Conservation (phyloP, 108 stramenopile genomes). For the Nannochloropsis salina region DNA sequence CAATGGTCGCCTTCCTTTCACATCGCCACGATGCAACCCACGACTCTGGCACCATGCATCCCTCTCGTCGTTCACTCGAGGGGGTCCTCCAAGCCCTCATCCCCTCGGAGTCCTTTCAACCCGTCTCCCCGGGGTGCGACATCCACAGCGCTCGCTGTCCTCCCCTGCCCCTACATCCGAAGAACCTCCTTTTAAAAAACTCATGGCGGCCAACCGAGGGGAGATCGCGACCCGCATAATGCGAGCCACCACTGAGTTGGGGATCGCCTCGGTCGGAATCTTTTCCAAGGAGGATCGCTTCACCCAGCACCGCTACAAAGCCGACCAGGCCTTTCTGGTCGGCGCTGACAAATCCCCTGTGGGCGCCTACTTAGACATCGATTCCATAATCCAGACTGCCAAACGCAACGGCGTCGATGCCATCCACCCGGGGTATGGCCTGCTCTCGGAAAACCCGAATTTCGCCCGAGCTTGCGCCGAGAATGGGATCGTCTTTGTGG, state of each 20-base stretch:
- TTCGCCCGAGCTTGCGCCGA: slow-evolving; percentile 67
- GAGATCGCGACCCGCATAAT: slow-evolving; percentile 90
- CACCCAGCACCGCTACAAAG: slow-evolving; percentile 92
- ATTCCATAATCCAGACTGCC: slow-evolving; percentile 67
- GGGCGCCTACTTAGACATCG: slow-evolving; percentile 75
- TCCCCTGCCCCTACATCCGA: not conserved
- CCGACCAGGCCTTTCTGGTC: slow-evolving; percentile 75
- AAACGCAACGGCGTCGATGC: slow-evolving; percentile 70
- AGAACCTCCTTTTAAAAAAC: slow-evolving; percentile 63
- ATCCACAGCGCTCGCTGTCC: not conserved
- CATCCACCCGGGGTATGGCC: slow-evolving; percentile 84
- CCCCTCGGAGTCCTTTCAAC: not conserved
- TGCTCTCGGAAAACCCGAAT: slow-evolving; percentile 63
- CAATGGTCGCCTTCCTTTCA: not conserved
- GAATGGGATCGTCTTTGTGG: slow-evolving; percentile 74
- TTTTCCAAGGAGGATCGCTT: slow-evolving; percentile 78
- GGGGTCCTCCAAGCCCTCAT: not conserved
- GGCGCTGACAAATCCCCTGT: slow-evolving; percentile 63
- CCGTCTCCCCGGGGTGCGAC: not conserved
- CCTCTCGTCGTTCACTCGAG: not conserved
- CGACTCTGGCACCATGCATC: not conserved
- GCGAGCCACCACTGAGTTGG: slow-evolving; percentile 75
- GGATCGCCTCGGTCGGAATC: slow-evolving; percentile 69
- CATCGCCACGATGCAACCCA: too few species aligned
- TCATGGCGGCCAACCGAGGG: slow-evolving; percentile 84